phyloP scores from a whole-genome alignment of 2,329 filamentous ascomycete species.

The Leptodontidium sp. region DNA sequence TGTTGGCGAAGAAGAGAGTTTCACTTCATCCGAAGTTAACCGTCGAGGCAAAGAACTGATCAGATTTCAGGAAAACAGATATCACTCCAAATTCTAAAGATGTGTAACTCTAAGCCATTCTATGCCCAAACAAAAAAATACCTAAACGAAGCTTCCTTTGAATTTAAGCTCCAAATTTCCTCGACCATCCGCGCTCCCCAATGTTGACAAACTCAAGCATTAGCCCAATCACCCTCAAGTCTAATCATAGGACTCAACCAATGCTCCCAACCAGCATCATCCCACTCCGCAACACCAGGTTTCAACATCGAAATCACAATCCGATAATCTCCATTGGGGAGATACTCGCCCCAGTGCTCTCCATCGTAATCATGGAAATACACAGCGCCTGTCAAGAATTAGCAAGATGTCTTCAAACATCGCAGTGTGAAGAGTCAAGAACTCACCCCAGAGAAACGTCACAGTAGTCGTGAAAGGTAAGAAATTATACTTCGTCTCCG shows the following conservation, averaged over 20 bases:
- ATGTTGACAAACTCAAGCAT: not conserved
- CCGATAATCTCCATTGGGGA: slow-evolving; percentile 3
- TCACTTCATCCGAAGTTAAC: not conserved
- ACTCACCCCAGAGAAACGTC: not conserved
- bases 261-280: not conserved
- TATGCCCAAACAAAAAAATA: too few relatives aligned
- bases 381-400: not conserved
- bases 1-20: too few relatives aligned
- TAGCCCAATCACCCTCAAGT: not conserved
- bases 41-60: not conserved
- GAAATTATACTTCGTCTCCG: slow-evolving; percentile 11
- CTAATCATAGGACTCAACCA: slow-evolving; percentile 6
- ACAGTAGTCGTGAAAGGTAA: not conserved
- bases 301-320: slow-evolving; percentile 2
- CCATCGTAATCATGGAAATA: slow-evolving; percentile 6
- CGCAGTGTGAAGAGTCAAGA: not conserved
- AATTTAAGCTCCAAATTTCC: too few relatives aligned
- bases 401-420: not conserved
- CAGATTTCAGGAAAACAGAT: too few relatives aligned
- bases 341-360: slow-evolving; percentile 2
- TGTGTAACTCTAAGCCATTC: too few relatives aligned
- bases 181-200: not conserved
- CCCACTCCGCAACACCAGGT: slow-evolving; percentile 5
- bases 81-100: too few relatives aligned
- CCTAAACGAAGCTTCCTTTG: too few relatives aligned